Evolutionary conservation across 2,329 filamentous ascomycete genomes (phyloP), one percentile per base, ranked within the genome.

Genomic region (Aspergillus proliferans): DNA sequence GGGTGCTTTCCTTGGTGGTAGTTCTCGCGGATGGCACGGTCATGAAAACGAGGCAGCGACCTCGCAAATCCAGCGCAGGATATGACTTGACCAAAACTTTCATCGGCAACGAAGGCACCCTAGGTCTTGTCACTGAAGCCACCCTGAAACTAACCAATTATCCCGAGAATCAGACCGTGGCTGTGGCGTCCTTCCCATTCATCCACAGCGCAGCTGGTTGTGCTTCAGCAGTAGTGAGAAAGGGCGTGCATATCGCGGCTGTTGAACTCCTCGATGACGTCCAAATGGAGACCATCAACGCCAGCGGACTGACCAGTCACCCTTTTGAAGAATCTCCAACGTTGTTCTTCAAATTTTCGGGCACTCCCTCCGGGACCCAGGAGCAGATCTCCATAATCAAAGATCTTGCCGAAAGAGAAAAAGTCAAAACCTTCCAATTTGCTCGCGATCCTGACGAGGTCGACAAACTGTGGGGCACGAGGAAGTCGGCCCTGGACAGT

Each of bases 221-320:
- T 65, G 90, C 93, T 2, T 83, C 85, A 57, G 79, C 79, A 47
- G 88, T 95, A 8, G 90, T 95, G 4, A 82, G 81, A 42, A 80
- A 86, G 47, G 90, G 89, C 21, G 81, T 95, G 8, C 88, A 87
- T 24, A 84, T 96, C 38, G 90, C 91, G 0, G 91, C 90, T n/a
- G 83, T 96, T 40, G 91, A 96, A 72, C 86, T 96, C 49, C 76
- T 96, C 24, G 91, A 96, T 71, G 90, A 95, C 64, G 85, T 90
- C 49, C 90, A 95, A 73, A 96, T 96, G 82, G 71, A 75, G 53
- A 84, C 80, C 65, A 84, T 85, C 67, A 85, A 85, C 56, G 68
- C 69, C 43, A 73, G 71, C 51, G 62, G 71, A 30, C 63, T 67
- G 6, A 76, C 74, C 3, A 67, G 64, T 39, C 64, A 74, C 19